Evolutionary conservation across 257 asterid species (phyloP), one percentile per base, ranked within the genome.

Genomic region (Orobanche coerulescens): DNA sequence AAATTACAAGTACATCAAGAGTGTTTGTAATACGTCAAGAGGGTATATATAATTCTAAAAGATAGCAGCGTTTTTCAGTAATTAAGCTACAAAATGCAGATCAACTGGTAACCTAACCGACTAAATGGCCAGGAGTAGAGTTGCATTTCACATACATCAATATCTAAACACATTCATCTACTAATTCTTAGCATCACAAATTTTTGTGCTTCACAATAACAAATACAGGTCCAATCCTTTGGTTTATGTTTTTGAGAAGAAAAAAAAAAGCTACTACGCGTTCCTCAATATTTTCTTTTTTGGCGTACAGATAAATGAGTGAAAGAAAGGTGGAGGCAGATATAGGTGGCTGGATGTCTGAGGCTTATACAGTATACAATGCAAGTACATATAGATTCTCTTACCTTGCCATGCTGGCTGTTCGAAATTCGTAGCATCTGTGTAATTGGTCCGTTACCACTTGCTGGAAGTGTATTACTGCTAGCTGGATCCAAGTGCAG

Each of bases 401-500:
- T 31, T 79, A 89, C 99, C 95, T 93, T 93, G 71, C 99, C 96
- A 15, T 83, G 96, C 72, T 82, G 96, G 78, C 84, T 84, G 77
- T 93, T 93, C 50, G 95, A 75, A 73, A 93, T 75, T 71, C 79
- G 72, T 68, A 93, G 76, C 62, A 74, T 89, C 75, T 93, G 98
- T 6, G 85, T 73, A 70, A 89, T 79, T 42, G 78, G 74, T 58
- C 95, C 97, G 18, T 77, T 71, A 24, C 91, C 84, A 68, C 68
- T 76, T 13, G 84, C 91, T 53, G 94, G 89, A 66, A 93, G 95
- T 16, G 80, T 80, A 64, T 71, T 83, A 58, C 92, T 67, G 73
- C 95, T 93, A 36, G 98, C 98, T 51, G 97, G 92, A 28, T 93
- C 97, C 95, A 93, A 71, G 75, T 88, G 91, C 82, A 93, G 67